phyloP scores from a whole-genome alignment of 441 rosid genomes.

The Adansonia madagascariensis region DNA sequence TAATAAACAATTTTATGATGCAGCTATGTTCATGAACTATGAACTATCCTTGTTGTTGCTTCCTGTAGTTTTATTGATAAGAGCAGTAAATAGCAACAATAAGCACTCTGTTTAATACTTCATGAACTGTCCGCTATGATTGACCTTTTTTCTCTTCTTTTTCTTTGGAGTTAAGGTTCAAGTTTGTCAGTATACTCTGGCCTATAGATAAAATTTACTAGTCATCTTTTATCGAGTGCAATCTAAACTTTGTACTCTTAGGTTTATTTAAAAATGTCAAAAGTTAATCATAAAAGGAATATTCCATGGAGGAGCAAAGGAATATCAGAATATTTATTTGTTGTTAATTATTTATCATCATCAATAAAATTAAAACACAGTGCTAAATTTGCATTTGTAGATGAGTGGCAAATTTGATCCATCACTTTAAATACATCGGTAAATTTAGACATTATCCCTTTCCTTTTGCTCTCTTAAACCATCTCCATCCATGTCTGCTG shows the following conservation, averaged over 20 bases:
- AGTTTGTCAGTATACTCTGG: not conserved
- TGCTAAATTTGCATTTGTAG: not conserved
- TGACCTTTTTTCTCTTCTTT: not conserved
- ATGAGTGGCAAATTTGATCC: not conserved
- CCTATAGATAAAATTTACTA: not conserved
- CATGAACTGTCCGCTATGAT: not conserved
- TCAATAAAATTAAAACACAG: not conserved
- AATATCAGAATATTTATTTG: not conserved
- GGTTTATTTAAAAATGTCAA: not conserved
- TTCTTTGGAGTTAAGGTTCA: conserved; percentile 17
- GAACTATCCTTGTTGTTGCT: conserved; percentile 14
- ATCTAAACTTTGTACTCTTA: conserved; percentile 15
- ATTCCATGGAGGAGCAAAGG: not conserved
- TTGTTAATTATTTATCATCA: not conserved
- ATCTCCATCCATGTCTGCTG: not conserved
- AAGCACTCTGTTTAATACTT: not conserved
- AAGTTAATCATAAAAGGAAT: conserved; percentile 3
- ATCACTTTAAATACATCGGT: conserved; percentile 1
- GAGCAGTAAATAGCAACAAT: conserved; percentile 13
- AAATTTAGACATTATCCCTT: not conserved
- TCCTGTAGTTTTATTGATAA: conserved; percentile 1
- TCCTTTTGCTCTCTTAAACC: not conserved
- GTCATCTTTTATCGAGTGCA: not conserved
- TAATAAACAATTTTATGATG: conserved; percentile 18
- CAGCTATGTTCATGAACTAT: not conserved